These are phyloP conservation scores for Iberis pinnata DNA, from an alignment of 345 rosid genomes.

Conservation along the genomic window DNA sequence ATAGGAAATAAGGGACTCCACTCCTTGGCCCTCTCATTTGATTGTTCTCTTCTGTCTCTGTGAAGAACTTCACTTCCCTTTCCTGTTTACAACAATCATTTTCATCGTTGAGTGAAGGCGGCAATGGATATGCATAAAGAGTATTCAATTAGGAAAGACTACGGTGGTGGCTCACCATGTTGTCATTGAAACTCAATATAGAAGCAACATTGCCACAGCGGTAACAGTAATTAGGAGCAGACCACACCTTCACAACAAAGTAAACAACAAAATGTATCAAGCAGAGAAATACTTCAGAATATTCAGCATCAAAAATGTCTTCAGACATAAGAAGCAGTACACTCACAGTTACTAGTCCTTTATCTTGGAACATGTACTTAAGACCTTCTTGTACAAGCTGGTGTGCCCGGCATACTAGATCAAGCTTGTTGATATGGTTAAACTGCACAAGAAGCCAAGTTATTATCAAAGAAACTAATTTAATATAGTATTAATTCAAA, in stretches of 20 bases:
- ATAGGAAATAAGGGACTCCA: slow-evolving; percentile 94
- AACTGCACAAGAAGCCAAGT: slow-evolving; percentile 46
- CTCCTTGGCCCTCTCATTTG: slow-evolving; percentile 99
- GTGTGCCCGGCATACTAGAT: slow-evolving; percentile 96
- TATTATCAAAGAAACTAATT: slow-evolving; percentile 7
- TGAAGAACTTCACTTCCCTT: slow-evolving; percentile 94
- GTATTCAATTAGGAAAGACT: neutral
- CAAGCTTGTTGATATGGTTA: slow-evolving; percentile 89
- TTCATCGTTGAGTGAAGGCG: neutral
- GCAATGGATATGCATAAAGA: slow-evolving; percentile 1
- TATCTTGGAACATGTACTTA: slow-evolving; percentile 98
- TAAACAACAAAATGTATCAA: slow-evolving; percentile 4
- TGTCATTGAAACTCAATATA: slow-evolving; percentile 93
- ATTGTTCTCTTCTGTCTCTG: slow-evolving; percentile 97
- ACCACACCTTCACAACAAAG: slow-evolving; percentile 71
- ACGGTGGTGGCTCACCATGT: slow-evolving; percentile 60
- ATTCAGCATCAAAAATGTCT: neutral
- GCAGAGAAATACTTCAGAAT: slow-evolving; percentile 6
- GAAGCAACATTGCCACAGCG: slow-evolving; percentile 99
- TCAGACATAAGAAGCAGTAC: slow-evolving; percentile 3
- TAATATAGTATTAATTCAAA: neutral
- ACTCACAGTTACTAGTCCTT: slow-evolving; percentile 95
- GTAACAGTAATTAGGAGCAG: slow-evolving; percentile 97
- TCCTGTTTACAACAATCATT: slow-evolving; percentile 42
- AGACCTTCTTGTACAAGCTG: slow-evolving; percentile 99